Conservation (phyloP, 1,139 yeast species). For the Yamadazyma dushanensis region DNA sequence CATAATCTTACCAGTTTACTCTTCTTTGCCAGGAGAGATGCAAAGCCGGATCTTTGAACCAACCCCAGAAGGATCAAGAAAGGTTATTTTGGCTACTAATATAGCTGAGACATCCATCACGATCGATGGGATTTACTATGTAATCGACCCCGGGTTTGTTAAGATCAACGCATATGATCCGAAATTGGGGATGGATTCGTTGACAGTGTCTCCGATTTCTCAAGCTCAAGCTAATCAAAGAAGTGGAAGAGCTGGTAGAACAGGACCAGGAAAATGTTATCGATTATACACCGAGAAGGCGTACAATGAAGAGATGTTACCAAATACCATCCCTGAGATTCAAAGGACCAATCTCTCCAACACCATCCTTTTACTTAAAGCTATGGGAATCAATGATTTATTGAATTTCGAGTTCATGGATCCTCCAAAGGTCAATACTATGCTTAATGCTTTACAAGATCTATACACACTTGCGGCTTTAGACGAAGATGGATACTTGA, state of each 20-base stretch:
- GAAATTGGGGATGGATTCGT: conserved; percentile 73
- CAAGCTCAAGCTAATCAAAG: conserved; percentile 84
- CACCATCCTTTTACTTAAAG: conserved; percentile 85
- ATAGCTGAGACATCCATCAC: conserved; percentile 84
- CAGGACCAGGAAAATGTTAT: conserved; percentile 82
- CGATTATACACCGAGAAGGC: conserved; percentile 72
- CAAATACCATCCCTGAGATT: conserved; percentile 87
- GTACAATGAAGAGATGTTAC: conserved; percentile 72
- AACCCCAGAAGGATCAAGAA: conserved; percentile 67
- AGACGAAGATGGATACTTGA: conserved; percentile 74
- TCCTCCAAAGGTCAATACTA: conserved; percentile 78
- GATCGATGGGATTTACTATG: conserved; percentile 75
- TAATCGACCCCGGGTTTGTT: conserved; percentile 80
- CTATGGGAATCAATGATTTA: conserved; percentile 90
- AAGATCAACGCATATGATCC: conserved; percentile 78
- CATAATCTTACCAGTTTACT: conserved; percentile 82
- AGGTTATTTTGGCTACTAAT: conserved; percentile 76
- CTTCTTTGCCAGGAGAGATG: conserved; percentile 74
- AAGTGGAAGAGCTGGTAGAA: conserved; percentile 84
- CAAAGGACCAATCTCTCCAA: conserved; percentile 86
- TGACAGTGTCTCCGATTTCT: conserved; percentile 71
- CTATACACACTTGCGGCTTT: conserved; percentile 80
- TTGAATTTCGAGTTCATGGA: conserved; percentile 89
- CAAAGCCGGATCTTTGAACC: conserved; percentile 74
- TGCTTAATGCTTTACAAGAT: conserved; percentile 80